phyloP scores from a whole-genome alignment of 1,139 yeast species.

The Yamadazyma sp. region DNA sequence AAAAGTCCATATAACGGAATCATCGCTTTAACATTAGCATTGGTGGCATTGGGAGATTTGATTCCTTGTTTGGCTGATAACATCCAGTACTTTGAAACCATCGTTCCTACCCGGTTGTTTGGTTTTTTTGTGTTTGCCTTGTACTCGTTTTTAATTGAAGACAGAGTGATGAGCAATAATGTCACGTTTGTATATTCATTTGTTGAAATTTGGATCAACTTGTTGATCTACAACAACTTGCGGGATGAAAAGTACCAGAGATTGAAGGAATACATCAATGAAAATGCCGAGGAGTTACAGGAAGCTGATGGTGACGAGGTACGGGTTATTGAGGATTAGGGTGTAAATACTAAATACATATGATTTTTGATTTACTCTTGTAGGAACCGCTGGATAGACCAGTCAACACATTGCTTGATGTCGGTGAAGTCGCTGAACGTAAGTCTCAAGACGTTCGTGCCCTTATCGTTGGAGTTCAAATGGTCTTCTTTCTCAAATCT shows the following conservation, averaged over 20 bases:
- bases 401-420: slow-evolving; percentile 63
- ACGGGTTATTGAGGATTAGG: slow-evolving; percentile 22
- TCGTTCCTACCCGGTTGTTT: slow-evolving; percentile 67
- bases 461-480: slow-evolving; percentile 32
- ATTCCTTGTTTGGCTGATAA: slow-evolving; percentile 61
- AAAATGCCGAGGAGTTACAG: slow-evolving; percentile 33
- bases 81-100: slow-evolving; percentile 56
- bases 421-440: slow-evolving; percentile 60
- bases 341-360: neutral
- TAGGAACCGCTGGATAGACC: slow-evolving; percentile 50
- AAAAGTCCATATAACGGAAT: slow-evolving; percentile 55
- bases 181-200: slow-evolving; percentile 62
- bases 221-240: slow-evolving; percentile 59
- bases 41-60: slow-evolving; percentile 52
- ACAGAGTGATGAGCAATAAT: slow-evolving; percentile 55
- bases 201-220: slow-evolving; percentile 70
- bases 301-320: slow-evolving; percentile 29
- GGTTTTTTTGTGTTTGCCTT: slow-evolving; percentile 53
- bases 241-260: slow-evolving; percentile 60
- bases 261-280: slow-evolving; percentile 37
- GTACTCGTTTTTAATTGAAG: slow-evolving; percentile 40
- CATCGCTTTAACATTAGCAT: slow-evolving; percentile 43
- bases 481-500: slow-evolving; percentile 31
- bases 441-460: slow-evolving; percentile 42
- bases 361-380: slow-evolving; percentile 12